These are phyloP conservation scores for Hericium alpestre DNA, from an alignment of 768 basidiomycete genomes.

Conservation along the genomic window DNA sequence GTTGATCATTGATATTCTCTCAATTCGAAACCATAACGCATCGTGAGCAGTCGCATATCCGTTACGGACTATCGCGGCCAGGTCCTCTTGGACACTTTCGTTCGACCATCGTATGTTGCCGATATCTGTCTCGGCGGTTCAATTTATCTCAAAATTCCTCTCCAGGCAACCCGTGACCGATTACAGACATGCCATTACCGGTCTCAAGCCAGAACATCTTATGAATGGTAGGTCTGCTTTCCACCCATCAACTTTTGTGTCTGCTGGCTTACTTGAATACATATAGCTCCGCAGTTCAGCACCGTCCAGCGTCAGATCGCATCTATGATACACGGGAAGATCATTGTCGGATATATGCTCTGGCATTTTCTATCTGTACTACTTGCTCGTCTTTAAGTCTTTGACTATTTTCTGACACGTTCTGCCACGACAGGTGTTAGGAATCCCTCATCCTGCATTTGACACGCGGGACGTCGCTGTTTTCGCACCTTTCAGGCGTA, in stretches of 20 bases:
- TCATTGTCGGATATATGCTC: constrained; percentile 45
- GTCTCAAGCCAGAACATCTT: constrained; percentile 30
- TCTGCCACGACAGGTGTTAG: constrained; percentile 30
- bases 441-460: constrained; percentile 39
- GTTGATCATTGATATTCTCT: constrained; percentile 13
- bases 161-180: constrained; percentile 37
- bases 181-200: constrained; percentile 37
- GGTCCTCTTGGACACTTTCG: constrained; percentile 37
- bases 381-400: too few species aligned
- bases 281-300: constrained; percentile 36
- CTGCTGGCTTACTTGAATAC: neutral
- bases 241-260: neutral
- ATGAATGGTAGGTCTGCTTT: constrained; percentile 24
- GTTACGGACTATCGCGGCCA: constrained; percentile 38
- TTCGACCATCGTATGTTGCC: constrained; percentile 36
- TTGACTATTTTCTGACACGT: neutral
- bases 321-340: constrained; percentile 32
- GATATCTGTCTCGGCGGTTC: neutral
- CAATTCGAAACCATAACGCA: neutral
- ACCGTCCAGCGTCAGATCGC: constrained; percentile 36
- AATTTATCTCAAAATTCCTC: neutral
- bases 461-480: constrained; percentile 46
- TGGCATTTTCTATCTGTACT: constrained; percentile 44
- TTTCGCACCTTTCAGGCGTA: constrained; percentile 39
- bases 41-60: constrained; percentile 34